Evolutionary conservation across 306 rosid genomes (phyloP).

Genomic region (Notholithocarpus densiflorus): DNA sequence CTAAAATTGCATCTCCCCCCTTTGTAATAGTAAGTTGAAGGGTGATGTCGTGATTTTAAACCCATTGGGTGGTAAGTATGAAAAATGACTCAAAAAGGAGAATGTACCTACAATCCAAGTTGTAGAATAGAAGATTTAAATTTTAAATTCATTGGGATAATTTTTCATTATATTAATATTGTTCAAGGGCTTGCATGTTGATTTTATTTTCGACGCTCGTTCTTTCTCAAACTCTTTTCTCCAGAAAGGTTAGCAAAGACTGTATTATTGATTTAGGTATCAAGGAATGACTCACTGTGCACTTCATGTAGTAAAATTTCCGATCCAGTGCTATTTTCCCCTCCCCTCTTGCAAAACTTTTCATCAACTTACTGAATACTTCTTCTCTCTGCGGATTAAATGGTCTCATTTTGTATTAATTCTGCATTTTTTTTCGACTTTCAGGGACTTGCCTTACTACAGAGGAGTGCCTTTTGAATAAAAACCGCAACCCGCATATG

Average conservation of each 20-base stretch:
- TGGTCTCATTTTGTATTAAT: constrained; percentile 11
- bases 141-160: not conserved
- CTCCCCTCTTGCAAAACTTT: not conserved
- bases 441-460: constrained; percentile 96
- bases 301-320: not conserved
- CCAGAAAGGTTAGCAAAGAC: not conserved
- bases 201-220: not conserved
- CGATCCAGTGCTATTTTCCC: not conserved
- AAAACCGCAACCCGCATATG: constrained; percentile 82
- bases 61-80: too few relatives aligned
- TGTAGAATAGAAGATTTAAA: not conserved
- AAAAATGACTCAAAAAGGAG: not conserved
- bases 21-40: too few relatives aligned
- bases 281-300: not conserved
- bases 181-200: not conserved
- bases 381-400: constrained; percentile 3
- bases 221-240: not conserved
- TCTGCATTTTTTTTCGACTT: constrained; percentile 12
- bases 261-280: not conserved
- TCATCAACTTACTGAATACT: not conserved
- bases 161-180: not conserved
- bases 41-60: too few relatives aligned
- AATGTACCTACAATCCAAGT: not conserved
- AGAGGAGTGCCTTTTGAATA: constrained; percentile 90
- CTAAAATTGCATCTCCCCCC: too few relatives aligned